Evolutionary conservation across 2,329 filamentous ascomycete genomes (phyloP).

Genomic region (Xylogone sp.): DNA sequence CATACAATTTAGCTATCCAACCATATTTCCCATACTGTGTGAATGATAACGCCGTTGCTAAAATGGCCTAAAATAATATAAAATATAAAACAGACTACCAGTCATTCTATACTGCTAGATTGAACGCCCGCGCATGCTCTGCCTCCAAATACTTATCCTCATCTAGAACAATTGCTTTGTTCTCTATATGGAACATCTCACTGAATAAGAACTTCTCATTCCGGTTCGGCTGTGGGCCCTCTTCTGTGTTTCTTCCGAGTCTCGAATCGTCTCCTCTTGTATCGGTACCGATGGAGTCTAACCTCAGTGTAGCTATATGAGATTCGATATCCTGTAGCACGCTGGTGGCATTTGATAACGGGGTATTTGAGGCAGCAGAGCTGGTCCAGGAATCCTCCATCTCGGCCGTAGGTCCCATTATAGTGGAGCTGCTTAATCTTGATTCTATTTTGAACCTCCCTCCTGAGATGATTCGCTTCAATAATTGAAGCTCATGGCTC

Average conservation of each 20-base stretch:
- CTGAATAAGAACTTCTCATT: slow-evolving; percentile 38
- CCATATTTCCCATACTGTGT: no score
- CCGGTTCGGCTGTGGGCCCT: slow-evolving; percentile 17
- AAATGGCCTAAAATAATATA: no score
- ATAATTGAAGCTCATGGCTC: slow-evolving; percentile 37
- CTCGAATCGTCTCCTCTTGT: slow-evolving; percentile 2
- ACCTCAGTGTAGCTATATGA: background rate
- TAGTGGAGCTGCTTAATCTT: background rate
- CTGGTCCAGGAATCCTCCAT: background rate
- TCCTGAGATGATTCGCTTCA: slow-evolving; percentile 24
- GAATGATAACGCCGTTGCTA: no score
- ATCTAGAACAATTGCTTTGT: slow-evolving; percentile 35
- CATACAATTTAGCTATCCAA: no score
- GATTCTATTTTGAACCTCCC: slow-evolving; percentile 3
- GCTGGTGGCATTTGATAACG: background rate
- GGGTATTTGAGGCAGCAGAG: background rate
- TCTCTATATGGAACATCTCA: slow-evolving; percentile 34
- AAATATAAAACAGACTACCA: no score
- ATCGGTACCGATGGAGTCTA: background rate
- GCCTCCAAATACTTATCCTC: slow-evolving; percentile 31
- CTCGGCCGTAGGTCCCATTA: background rate
- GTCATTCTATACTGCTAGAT: background rate
- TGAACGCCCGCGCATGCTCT: slow-evolving; percentile 21
- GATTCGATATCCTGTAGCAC: background rate
- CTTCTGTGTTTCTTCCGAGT: background rate